phyloP scores from a whole-genome alignment of 352 stramenopile species.

The Blastocystis sp. region DNA sequence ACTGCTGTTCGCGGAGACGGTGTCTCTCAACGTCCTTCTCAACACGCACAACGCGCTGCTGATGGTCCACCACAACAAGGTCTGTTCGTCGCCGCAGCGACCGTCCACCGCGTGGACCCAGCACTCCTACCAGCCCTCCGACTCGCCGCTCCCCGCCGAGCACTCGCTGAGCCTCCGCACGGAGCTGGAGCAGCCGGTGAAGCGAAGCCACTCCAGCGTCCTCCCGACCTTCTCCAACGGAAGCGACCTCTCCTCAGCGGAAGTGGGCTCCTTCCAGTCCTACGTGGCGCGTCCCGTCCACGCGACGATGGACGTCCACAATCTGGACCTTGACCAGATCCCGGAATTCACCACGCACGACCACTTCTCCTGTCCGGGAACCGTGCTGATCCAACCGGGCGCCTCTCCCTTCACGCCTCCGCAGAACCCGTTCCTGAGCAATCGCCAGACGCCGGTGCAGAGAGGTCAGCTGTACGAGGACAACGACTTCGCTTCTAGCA shows the following conservation, averaged over 20 bases:
- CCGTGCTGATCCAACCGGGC: neutral
- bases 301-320: neutral
- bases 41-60: neutral
- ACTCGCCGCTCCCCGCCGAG: too few relatives aligned
- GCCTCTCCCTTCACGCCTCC: neutral
- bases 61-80: neutral
- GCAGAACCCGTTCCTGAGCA: neutral
- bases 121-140: too few relatives aligned
- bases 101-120: too few relatives aligned
- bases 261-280: too few relatives aligned
- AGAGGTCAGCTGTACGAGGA: neutral
- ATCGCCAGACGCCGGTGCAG: neutral
- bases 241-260: too few relatives aligned
- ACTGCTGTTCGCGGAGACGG: neutral
- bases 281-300: neutral
- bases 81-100: neutral
- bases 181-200: too few relatives aligned
- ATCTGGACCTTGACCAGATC: neutral
- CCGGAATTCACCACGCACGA: neutral
- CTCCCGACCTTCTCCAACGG: too few relatives aligned
- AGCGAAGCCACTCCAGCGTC: too few relatives aligned
- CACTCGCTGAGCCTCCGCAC: too few relatives aligned
- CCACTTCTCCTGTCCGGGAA: neutral
- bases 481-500: neutral
- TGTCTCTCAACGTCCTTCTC: conserved; percentile 7